A percentile compares a stretch with the other conserved stretches of the same genome.
phyloP scores from a whole-genome alignment of 2,329 filamentous ascomycete genomes.

The Claviceps digitariae region DNA sequence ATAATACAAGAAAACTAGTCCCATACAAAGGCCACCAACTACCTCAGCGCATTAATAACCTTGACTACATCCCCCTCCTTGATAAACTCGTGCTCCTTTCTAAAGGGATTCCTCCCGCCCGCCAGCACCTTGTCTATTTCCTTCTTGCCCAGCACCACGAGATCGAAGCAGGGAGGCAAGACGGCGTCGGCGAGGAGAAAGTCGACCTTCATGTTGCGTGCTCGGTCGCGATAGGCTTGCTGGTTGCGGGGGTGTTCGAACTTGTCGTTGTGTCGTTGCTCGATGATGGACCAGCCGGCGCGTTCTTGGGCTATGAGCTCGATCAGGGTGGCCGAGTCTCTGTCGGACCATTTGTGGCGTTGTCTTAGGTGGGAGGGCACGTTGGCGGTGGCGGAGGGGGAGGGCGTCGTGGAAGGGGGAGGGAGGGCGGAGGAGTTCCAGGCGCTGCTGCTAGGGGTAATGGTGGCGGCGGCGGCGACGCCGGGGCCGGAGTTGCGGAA shows the following conservation, averaged over 20 bases:
- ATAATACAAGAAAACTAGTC: too few species aligned
- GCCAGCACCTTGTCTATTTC: constrained; percentile 28
- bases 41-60: too few species aligned
- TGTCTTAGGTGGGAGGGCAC: constrained; percentile 7
- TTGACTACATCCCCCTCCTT: too few species aligned
- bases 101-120: constrained; percentile 34
- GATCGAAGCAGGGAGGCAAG: constrained; percentile 36
- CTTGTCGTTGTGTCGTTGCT: constrained; percentile 14
- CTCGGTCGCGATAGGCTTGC: constrained; percentile 44
- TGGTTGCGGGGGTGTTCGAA: constrained; percentile 36
- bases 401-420: not conserved
- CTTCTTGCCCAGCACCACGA: constrained; percentile 35
- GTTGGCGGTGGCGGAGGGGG: constrained; percentile 1
- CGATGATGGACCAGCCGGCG: constrained; percentile 20
- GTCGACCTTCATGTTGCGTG: constrained; percentile 42
- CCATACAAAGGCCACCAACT: too few species aligned
- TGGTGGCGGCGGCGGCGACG: not conserved
- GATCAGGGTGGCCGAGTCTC: constrained; percentile 29
- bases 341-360: constrained; percentile 27
- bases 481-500: not conserved
- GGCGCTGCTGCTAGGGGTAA: not conserved
- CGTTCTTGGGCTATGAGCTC: constrained; percentile 21
- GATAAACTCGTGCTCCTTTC: constrained; percentile 21
- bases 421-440: not conserved
- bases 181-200: constrained; percentile 30